Evolutionary conservation across 2,329 filamentous ascomycete genomes (phyloP).

Genomic region (Fusarium hainanense): DNA sequence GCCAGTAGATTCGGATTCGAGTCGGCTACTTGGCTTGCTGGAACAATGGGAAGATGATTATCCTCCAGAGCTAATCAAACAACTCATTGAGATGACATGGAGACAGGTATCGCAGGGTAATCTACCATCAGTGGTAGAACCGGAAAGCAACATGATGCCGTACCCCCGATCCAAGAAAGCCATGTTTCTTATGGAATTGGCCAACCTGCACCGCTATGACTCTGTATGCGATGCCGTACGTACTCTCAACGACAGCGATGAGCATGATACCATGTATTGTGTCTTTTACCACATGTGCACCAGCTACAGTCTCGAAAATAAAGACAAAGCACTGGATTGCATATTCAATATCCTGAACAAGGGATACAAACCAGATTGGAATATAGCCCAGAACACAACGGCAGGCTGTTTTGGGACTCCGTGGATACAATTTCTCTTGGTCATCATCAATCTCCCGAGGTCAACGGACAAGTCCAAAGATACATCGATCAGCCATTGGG

Average conservation of each 20-base stretch:
- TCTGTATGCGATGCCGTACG: not conserved
- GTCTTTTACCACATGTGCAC: not conserved
- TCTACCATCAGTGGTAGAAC: not conserved
- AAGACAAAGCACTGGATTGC: not conserved
- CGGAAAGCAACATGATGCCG: not conserved
- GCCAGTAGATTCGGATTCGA: not conserved
- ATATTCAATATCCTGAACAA: not conserved
- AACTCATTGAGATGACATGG: not conserved
- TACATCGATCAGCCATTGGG: not conserved
- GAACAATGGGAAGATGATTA: not conserved
- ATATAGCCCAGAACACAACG: not conserved
- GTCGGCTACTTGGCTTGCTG: not conserved
- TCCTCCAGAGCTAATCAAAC: not conserved
- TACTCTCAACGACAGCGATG: not conserved
- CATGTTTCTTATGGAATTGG: not conserved
- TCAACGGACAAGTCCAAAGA: not conserved
- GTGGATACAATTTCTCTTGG: not conserved
- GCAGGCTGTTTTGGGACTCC: not conserved
- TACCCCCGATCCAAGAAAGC: not conserved
- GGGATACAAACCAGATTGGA: not conserved
- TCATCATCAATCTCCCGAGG: not conserved
- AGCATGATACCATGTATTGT: not conserved
- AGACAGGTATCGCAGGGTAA: not conserved
- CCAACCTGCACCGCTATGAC: not conserved
- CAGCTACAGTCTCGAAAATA: not conserved